phyloP scores from a whole-genome alignment of 495 filamentous ascomycete species.

The Penicillium bovifimosum region DNA sequence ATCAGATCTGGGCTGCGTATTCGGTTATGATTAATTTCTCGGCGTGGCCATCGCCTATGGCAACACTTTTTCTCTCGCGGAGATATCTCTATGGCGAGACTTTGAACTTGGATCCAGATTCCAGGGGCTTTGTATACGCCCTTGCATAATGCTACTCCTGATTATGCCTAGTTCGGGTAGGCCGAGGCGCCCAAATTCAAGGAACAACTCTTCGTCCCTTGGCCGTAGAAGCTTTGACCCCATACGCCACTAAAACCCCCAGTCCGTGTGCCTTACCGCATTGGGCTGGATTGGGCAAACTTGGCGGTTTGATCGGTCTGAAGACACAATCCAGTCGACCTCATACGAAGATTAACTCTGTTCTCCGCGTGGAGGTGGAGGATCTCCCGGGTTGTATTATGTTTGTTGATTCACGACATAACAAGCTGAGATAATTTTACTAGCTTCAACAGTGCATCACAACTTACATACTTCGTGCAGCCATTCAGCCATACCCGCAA shows the following conservation, averaged over 20 bases:
- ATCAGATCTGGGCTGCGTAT: neutral
- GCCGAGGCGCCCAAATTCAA: neutral
- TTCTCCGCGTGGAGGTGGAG: neutral
- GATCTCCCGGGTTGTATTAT: neutral
- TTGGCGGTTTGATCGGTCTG: constrained; percentile 1
- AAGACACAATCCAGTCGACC: neutral
- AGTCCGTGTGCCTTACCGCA: neutral
- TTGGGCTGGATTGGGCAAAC: neutral
- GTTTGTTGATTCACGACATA: neutral
- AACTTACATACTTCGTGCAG: neutral
- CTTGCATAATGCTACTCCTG: neutral
- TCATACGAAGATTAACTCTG: neutral
- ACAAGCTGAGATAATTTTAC: neutral
- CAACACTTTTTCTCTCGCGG: neutral
- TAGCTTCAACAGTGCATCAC: neutral
- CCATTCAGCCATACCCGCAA: neutral
- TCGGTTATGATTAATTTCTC: neutral
- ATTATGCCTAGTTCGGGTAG: neutral
- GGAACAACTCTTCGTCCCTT: neutral
- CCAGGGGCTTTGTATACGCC: neutral
- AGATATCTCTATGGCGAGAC: neutral
- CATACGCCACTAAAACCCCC: neutral
- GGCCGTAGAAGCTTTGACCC: neutral
- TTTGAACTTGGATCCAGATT: neutral
- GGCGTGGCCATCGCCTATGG: neutral